Percentiles rank a stretch among this genome's conserved stretches.
Evolutionary conservation across 2,329 filamentous ascomycete species (phyloP).

Genomic region (Thielaviopsis populi): DNA sequence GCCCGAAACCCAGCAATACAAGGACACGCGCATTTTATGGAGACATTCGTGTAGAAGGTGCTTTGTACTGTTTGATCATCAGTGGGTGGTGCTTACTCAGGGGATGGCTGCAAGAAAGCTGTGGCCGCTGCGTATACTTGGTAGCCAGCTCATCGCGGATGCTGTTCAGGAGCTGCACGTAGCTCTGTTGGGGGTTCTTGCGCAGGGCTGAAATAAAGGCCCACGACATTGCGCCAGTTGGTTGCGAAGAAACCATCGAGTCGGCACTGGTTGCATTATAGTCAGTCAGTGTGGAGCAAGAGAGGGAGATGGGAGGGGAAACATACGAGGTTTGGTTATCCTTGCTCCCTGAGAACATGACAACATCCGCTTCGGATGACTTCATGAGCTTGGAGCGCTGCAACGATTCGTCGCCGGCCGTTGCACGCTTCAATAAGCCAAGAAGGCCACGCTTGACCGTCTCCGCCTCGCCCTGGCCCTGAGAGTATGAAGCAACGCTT

Average conservation of each 20-base stretch:
- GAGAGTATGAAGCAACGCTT: conserved; percentile 39
- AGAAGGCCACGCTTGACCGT: conserved; percentile 50
- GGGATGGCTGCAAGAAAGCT: conserved; percentile 92
- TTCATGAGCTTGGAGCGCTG: conserved; percentile 72
- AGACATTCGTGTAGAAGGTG: conserved; percentile 5
- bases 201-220: conserved; percentile 86
- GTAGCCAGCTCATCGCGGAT: conserved; percentile 81
- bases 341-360: conserved; percentile 97
- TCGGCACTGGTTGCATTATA: conserved; percentile 49
- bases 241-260: conserved; percentile 76
- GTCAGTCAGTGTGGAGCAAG: not conserved
- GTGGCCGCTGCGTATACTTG: conserved; percentile 88
- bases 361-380: conserved; percentile 84
- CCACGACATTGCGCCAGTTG: conserved; percentile 96
- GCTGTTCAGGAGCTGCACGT: conserved; percentile 89
- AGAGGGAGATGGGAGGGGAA: conserved; percentile 20
- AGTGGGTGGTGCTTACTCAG: conserved; percentile 50
- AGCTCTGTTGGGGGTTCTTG: conserved; percentile 96
- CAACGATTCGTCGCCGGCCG: conserved; percentile 65
- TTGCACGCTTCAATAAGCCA: conserved; percentile 38
- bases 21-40: not conserved
- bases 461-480: conserved; percentile 1
- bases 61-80: conserved; percentile 15
- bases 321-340: conserved; percentile 86
- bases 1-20: not conserved